Percentiles rank a stretch among this genome's conserved stretches.
phyloP scores from a whole-genome alignment of 2,329 filamentous ascomycete species.

The Penicillium sp. region DNA sequence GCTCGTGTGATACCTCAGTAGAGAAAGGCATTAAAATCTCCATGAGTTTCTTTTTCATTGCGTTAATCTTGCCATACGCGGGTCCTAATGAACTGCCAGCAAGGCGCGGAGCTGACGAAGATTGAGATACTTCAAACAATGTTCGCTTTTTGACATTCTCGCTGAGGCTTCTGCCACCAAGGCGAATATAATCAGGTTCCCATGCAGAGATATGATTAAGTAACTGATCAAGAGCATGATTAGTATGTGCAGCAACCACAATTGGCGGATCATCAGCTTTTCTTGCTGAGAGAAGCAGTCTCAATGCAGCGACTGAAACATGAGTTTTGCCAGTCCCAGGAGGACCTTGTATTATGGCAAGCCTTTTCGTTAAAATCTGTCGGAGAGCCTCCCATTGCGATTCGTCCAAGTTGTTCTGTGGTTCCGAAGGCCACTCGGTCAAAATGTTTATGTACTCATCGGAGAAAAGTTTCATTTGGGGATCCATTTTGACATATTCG shows the following conservation, averaged over 20 bases:
- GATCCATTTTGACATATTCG: slow-evolving; percentile 48
- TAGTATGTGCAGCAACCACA: slow-evolving; percentile 80
- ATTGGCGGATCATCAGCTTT: slow-evolving; percentile 60
- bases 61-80: slow-evolving; percentile 41
- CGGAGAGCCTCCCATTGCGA: slow-evolving; percentile 68
- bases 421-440: slow-evolving; percentile 48
- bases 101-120: slow-evolving; percentile 26
- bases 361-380: slow-evolving; percentile 64
- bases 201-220: slow-evolving; percentile 61
- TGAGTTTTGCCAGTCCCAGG: slow-evolving; percentile 79
- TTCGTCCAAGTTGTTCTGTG: slow-evolving; percentile 54
- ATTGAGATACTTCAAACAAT: slow-evolving; percentile 58
- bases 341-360: slow-evolving; percentile 80
- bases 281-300: slow-evolving; percentile 60
- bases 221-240: slow-evolving; percentile 84
- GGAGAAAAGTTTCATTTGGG: slow-evolving; percentile 49
- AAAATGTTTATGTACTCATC: slow-evolving; percentile 52
- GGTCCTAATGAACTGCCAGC: slow-evolving; percentile 38
- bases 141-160: slow-evolving; percentile 62
- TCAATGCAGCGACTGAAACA: slow-evolving; percentile 69
- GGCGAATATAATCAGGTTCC: slow-evolving; percentile 59
- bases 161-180: slow-evolving; percentile 68
- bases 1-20: slow-evolving; percentile 28
- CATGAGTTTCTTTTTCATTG: slow-evolving; percentile 39
- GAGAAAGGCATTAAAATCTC: slow-evolving; percentile 43